These are phyloP conservation scores for Effrenium voratum DNA, from an alignment of 73 alveolate genomes.

Conservation along the genomic window DNA sequence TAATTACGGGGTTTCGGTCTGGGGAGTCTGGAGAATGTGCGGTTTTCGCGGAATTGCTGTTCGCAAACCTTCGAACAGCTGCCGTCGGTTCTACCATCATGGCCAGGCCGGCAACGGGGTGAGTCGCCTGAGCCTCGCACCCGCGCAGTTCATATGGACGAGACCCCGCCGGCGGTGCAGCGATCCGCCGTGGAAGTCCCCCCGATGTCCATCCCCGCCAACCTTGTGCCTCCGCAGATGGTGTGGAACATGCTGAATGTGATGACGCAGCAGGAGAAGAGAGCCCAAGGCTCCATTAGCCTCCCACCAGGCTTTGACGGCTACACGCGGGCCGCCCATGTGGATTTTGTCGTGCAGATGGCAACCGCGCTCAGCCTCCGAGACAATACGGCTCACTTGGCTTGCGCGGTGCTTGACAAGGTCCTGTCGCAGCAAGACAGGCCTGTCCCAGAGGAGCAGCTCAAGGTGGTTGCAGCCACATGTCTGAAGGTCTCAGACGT, in stretches of 20 bases:
- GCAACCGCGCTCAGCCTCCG: not conserved
- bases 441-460: not conserved
- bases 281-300: not conserved
- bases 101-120: too few species aligned
- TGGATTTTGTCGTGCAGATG: conserved; percentile 24
- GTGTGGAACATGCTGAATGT: conserved; percentile 49
- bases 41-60: too few species aligned
- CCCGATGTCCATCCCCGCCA: conserved; percentile 38
- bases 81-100: too few species aligned
- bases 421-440: conserved; percentile 23
- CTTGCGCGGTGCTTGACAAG: conserved; percentile 33
- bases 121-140: too few species aligned
- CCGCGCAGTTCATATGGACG: too few species aligned
- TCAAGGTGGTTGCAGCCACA: conserved; percentile 98
- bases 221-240: conserved; percentile 13
- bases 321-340: conserved; percentile 38
- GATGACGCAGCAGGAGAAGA: conserved; percentile 27
- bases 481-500: conserved; percentile 99
- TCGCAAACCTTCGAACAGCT: too few species aligned
- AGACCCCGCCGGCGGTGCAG: too few species aligned
- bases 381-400: conserved; percentile 39
- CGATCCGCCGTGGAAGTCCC: too few species aligned
- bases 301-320: conserved; percentile 45
- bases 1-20: too few species aligned
- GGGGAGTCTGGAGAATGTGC: too few species aligned